phyloP scores from a whole-genome alignment of 2,329 filamentous ascomycete species.

The Paraconiothyrium brasiliense region DNA sequence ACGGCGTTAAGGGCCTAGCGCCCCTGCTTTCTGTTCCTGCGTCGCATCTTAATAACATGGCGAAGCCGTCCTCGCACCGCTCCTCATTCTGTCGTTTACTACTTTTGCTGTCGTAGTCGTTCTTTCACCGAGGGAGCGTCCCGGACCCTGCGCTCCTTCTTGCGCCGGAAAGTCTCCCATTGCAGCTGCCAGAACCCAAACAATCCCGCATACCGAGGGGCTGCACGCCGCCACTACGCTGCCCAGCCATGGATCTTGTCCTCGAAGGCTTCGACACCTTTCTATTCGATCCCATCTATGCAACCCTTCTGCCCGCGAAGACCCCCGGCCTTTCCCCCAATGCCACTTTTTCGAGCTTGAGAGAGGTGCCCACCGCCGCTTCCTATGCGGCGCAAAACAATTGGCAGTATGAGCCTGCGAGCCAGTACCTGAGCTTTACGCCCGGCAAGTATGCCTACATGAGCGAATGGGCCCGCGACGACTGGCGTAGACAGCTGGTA shows the following conservation, averaged over 20 bases:
- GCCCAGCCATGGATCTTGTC: conserved; percentile 82
- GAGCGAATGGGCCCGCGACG: conserved; percentile 80
- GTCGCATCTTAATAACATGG: conserved; percentile 12
- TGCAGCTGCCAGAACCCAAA: background rate
- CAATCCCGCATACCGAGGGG: conserved; percentile 15
- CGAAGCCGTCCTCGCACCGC: background rate
- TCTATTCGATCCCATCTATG: conserved; percentile 81
- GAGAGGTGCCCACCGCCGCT: conserved; percentile 47
- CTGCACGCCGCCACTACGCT: conserved; percentile 23
- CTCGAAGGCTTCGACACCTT: conserved; percentile 87
- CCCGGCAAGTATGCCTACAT: conserved; percentile 81
- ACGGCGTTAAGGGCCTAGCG: conserved; percentile 7
- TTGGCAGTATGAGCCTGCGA: conserved; percentile 78
- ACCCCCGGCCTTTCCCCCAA: conserved; percentile 63
- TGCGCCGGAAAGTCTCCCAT: conserved; percentile 6
- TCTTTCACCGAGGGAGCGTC: background rate
- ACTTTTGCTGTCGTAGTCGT: background rate
- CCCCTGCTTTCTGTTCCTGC: conserved; percentile 7
- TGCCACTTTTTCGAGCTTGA: conserved; percentile 63
- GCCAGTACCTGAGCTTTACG: conserved; percentile 71
- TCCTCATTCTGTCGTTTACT: background rate
- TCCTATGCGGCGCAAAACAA: conserved; percentile 33
- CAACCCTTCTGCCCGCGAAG: conserved; percentile 68
- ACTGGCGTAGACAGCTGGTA: conserved; percentile 76
- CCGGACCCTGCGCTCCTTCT: background rate